Evolutionary conservation across 129 eudicot genomes (phyloP), one percentile per base, ranked within the genome.

Genomic region (Dittrichia graveolens): DNA sequence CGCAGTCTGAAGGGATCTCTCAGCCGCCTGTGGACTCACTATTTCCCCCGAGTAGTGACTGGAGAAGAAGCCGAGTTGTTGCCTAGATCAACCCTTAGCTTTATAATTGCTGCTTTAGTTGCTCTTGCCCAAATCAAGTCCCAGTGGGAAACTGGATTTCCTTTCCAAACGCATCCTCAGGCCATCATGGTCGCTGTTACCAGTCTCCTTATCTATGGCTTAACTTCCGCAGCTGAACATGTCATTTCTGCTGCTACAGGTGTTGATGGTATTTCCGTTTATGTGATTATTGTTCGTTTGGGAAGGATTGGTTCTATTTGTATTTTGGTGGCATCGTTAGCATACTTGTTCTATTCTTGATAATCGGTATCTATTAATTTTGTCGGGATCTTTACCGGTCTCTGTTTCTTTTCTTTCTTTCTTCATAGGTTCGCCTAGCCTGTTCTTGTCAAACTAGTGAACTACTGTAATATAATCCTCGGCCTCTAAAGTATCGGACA

Each of bases 151-250:
- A 5, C 54, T 40, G 19, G 24, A 42, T 56, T 71, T 19, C 56
- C 44, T 4, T 71, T 41, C 10, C 16, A 71, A 40, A 71, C 65
- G 3, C 66, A 56, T 55, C n/a, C 66, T 55, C 75, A 5, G 6
- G 6, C 31, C 6, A 24, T 37, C 8, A 55, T 1, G 12, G 24
- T 56, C 7, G 8, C 34, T 0, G 43, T 42, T 7, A 42, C n/a
- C 2, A 5, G 75, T 24, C 44, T 71, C n/a, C 31, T 71, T 4
- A 3, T 24, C 5, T 46, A 58, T 14, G 77, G 60, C 18, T 35
- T 72, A 2, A 9, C 18, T 58, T 44, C 66, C 3, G 14, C n/a
- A 3, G 31, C 44, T 0, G 43, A 43, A 56, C 43, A 31, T 59
- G 2, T 45, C 37, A 6, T 72, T 31, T 8, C 39, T 31, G 39